Evolutionary conservation across 2,329 filamentous ascomycete species (phyloP).

Genomic region (Didymosphaeria variabile): DNA sequence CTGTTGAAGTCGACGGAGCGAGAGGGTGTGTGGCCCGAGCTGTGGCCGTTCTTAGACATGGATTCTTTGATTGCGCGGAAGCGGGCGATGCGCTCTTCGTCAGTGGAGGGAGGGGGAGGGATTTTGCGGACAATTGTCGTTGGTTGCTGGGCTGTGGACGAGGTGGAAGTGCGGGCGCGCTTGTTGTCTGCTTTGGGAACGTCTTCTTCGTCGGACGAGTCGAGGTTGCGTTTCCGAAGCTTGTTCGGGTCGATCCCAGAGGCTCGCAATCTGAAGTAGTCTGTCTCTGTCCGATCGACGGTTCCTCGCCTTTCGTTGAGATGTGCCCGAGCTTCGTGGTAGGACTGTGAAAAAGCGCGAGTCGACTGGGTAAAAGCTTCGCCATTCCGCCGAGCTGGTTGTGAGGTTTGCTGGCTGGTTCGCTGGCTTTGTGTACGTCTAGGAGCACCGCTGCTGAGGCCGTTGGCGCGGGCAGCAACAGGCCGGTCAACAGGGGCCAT

Average conservation of each 20-base stretch:
- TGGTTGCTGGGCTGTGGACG: conserved; percentile 12
- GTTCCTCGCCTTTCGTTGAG: conserved; percentile 30
- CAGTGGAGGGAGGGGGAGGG: conserved; percentile 24
- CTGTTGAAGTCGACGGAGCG: conserved; percentile 15
- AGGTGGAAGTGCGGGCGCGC: conserved; percentile 29
- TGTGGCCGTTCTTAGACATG: conserved; percentile 6
- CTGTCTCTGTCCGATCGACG: conserved; percentile 57
- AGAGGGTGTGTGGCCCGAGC: conserved; percentile 1
- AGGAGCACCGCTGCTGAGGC: neutral
- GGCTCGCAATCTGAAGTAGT: conserved; percentile 62
- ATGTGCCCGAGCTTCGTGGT: conserved; percentile 23
- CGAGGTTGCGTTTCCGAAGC: conserved; percentile 43
- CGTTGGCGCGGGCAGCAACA: neutral
- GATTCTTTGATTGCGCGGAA: conserved; percentile 33
- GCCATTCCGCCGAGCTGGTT: conserved; percentile 4
- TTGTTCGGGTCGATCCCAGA: conserved; percentile 55
- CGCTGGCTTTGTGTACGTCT: neutral
- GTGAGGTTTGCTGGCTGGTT: neutral
- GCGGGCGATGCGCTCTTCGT: conserved; percentile 35
- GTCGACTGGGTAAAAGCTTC: conserved; percentile 9
- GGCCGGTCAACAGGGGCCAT: neutral
- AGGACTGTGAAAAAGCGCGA: conserved; percentile 35
- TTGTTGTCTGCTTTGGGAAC: conserved; percentile 31
- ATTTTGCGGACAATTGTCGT: conserved; percentile 10
- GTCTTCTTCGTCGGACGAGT: conserved; percentile 36